Evolutionary conservation across 495 filamentous ascomycete species (phyloP).

Genomic region (Bathelium albidoporum): DNA sequence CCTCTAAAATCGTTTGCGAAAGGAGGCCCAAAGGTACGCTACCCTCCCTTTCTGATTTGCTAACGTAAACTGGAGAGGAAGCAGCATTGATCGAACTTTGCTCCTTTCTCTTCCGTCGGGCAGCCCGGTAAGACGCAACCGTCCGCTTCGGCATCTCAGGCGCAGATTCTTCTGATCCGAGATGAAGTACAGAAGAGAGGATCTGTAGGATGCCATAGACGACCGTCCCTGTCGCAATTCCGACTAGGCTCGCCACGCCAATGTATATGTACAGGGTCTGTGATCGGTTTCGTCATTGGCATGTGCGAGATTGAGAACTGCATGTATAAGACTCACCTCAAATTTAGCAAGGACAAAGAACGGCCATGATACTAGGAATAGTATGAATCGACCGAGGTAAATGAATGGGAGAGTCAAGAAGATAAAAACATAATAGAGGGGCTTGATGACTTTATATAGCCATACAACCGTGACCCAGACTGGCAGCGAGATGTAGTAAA

Average conservation of each 20-base stretch:
- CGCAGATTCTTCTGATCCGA: neutral
- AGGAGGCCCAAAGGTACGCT: constrained; percentile 4
- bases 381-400: constrained; percentile 24
- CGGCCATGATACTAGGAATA: constrained; percentile 22
- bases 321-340: constrained; percentile 43
- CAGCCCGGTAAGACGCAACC: constrained; percentile 16
- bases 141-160: constrained; percentile 8
- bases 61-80: constrained; percentile 5
- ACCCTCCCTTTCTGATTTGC: constrained; percentile 7
- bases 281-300: constrained; percentile 15
- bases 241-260: constrained; percentile 48
- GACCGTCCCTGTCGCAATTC: constrained; percentile 40
- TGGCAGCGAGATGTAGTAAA: constrained; percentile 33
- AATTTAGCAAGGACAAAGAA: constrained; percentile 43
- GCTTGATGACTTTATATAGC: constrained; percentile 25
- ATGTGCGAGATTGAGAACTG: constrained; percentile 4
- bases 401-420: constrained; percentile 29
- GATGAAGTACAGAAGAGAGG: constrained; percentile 7
- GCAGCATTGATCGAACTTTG: neutral
- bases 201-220: constrained; percentile 29
- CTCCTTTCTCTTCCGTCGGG: constrained; percentile 13
- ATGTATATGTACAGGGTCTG: constrained; percentile 59
- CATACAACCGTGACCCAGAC: constrained; percentile 29
- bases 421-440: constrained; percentile 28
- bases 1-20: constrained; percentile 18